Base-by-base conservation (phyloP, 306 rosid species). In the Quercus robur region DNA sequence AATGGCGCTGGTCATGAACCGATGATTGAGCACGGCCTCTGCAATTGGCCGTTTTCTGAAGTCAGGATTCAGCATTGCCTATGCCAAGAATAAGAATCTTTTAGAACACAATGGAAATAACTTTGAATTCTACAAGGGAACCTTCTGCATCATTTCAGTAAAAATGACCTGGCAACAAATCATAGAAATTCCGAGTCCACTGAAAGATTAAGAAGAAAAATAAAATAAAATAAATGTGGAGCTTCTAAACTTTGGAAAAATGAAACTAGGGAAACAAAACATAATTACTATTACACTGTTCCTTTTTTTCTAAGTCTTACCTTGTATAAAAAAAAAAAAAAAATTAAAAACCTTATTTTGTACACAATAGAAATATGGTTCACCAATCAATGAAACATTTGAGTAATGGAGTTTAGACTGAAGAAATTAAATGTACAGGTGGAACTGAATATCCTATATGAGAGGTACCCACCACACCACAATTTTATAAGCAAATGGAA, bases 1-100 rank as follows among this genome's bases (percentile, higher is more conserved):
- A 41, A 80, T 69, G 18, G 83, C 79, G 5, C 83, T 88, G 0
- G 74, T 87, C 91, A 94, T 72, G 77, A 94, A 94, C 56, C 87
- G 86, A 82, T 93, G 97, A 73, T 84, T 86, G 79, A 93, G 92
- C 74, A 94, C 90, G 70, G 93, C 87, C 81, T 91, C 90, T 0
- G 92, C 99, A 62, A 82, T 80, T 18, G 95, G 99, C 38, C 97
- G 87, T 78, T 85, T 88, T 21, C 95, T 92, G 80, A 89, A 91
- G 73, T 94, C 97, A 35, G 97, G 86, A 85, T 93, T 90, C 77
- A 92, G 85, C 97, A 94, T 94, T 67, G 92, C 97, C 98, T 94
- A 84, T 30, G 69, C 52, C 66, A 59, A 68, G n/a, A 77, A 30
- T 23, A 64, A 30, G 28, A 59, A 75, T 8, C 63, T 69, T 55